Base-by-base conservation (phyloP, 1,139 yeast genomes). In the Lodderomyces beijingensis region DNA sequence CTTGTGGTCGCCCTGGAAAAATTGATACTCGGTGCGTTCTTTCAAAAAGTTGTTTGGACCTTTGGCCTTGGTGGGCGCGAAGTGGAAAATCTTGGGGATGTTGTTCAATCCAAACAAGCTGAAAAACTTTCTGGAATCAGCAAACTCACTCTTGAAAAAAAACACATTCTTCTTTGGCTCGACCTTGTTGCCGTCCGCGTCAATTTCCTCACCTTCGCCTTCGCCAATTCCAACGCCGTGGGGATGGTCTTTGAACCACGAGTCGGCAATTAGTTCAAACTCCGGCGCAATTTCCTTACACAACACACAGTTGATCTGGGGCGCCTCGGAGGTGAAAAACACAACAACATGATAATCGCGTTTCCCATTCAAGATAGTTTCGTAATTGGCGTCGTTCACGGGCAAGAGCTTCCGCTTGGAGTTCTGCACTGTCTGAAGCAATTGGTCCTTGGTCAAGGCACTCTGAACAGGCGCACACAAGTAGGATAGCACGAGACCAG, bases 51-150 rank as follows among this genome's bases (percentile, higher is more conserved):
- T 51, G 26, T 43, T 57, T 29, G 53, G 52, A 38, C 43, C 52
- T 33, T 43, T 41, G 32, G 28, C 49, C 29, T 66, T 55, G n/a
- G 79, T 68, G 14, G 93, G 87, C 3, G 70, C 60, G 54, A 78
- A 82, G 40, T 80, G 59, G 57, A 70, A 80, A 28, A 88, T 52
- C 50, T 84, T 80, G 23, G 98, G 98, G 25, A 91, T 95, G 40
- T 78, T 79, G 46, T 76, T 74, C 47, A 91, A 63, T 25, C 72
- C 65, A 52, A 79, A 64, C 29, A 54, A 54, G 49, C 64, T 68
- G 66, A 82, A 87, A 44, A 70, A 68, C 36, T 62, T 64, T 43
- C 68, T 64, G 28, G 76, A 65, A 27, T 75, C 75, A 34, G 69
- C 59, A 49, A 85, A 79, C 50, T 89, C 96, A 6, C 95, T 77